Conservation (phyloP, 495 filamentous ascomycete species). For the Penicillium simplicissimum region DNA sequence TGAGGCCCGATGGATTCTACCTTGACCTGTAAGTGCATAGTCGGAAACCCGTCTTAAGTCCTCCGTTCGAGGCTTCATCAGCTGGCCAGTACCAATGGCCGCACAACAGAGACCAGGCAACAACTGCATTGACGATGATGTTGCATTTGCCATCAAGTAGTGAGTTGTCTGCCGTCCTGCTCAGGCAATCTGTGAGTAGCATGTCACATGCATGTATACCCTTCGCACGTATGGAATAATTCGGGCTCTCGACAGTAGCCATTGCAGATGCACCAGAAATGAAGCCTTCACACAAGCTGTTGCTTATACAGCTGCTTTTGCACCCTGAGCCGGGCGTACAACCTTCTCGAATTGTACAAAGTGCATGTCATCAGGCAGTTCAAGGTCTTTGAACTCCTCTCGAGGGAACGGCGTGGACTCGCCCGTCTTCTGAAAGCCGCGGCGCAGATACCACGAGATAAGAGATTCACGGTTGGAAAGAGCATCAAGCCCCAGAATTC, state of each 20-base stretch:
- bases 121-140: neutral
- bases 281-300: neutral
- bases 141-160: neutral
- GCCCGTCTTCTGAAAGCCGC: slow-evolving; percentile 43
- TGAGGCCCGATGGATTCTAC: too few relatives aligned
- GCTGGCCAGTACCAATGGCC: neutral
- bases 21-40: neutral
- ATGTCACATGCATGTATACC: neutral
- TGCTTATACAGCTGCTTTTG: neutral
- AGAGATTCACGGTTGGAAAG: slow-evolving; percentile 41
- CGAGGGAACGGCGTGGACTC: slow-evolving; percentile 42
- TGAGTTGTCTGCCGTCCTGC: neutral
- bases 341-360: slow-evolving; percentile 39
- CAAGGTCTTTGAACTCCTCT: slow-evolving; percentile 26
- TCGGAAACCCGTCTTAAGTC: neutral
- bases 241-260: neutral
- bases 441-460: slow-evolving; percentile 46
- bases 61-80: neutral
- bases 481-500: slow-evolving; percentile 37
- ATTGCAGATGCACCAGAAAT: neutral
- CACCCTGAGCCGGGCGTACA: neutral
- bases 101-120: neutral
- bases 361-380: slow-evolving; percentile 39
- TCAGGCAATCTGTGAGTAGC: neutral
- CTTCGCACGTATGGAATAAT: neutral